Evolutionary conservation across 352 stramenopile genomes (phyloP).

Genomic region (Phytophthora pluvialis): DNA sequence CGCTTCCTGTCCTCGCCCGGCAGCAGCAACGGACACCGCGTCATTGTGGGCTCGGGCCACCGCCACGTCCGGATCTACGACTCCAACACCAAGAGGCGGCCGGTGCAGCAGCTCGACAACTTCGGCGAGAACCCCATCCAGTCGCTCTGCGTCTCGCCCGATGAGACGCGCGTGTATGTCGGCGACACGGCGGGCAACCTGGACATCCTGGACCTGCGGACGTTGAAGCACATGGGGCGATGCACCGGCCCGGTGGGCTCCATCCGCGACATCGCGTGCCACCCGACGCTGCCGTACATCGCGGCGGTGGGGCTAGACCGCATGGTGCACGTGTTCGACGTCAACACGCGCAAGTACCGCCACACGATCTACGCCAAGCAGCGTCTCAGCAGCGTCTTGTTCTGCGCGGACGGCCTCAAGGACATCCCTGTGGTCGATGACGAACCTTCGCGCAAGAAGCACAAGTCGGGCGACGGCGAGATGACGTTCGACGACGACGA

Average conservation of each 20-base stretch:
- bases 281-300: conserved; percentile 91
- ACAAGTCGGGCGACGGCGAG: conserved; percentile 49
- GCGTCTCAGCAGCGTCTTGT: conserved; percentile 92
- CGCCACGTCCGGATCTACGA: conserved; percentile 89
- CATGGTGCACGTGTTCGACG: conserved; percentile 94
- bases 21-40: conserved; percentile 70
- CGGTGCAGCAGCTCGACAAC: conserved; percentile 68
- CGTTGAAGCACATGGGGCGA: conserved; percentile 82
- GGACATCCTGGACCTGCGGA: conserved; percentile 91
- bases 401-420: conserved; percentile 86
- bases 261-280: conserved; percentile 89
- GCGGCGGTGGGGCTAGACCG: conserved; percentile 93
- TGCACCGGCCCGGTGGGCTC: conserved; percentile 91
- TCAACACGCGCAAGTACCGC: conserved; percentile 80
- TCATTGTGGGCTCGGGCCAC: conserved; percentile 81
- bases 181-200: conserved; percentile 92
- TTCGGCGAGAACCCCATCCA: conserved; percentile 81
- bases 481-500: conserved; percentile 48
- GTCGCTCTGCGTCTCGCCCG: conserved; percentile 70
- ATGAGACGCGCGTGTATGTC: conserved; percentile 83
- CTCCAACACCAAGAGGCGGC: conserved; percentile 84
- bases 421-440: conserved; percentile 43
- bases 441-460: conserved; percentile 57
- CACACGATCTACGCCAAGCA: conserved; percentile 86
- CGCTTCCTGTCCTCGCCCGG: conserved; percentile 59